phyloP scores from a whole-genome alignment of 2,329 filamentous ascomycete species.

The Bisporella sp. region DNA sequence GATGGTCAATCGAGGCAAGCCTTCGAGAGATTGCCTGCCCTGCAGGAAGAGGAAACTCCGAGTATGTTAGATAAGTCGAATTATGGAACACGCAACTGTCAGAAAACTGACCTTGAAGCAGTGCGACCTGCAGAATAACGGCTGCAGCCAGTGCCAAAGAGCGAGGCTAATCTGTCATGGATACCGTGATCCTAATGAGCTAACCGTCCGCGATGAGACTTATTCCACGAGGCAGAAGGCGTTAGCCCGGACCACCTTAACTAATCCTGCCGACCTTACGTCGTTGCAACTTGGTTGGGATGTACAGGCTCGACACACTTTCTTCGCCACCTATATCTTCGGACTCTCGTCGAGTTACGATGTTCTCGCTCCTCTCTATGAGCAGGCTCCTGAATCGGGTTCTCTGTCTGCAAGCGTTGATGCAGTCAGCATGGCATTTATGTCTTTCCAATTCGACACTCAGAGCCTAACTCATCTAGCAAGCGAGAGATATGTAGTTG shows the following conservation, averaged over 20 bases:
- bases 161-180: too few species aligned
- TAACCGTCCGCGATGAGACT: too few species aligned
- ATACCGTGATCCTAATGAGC: too few species aligned
- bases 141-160: conserved; percentile 7
- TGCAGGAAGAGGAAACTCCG: too few species aligned
- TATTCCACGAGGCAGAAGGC: conserved; percentile 4
- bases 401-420: conserved; percentile 2
- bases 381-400: not conserved
- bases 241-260: not conserved
- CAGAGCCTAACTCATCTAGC: not conserved
- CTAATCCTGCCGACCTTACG: not conserved
- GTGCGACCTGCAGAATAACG: too few species aligned
- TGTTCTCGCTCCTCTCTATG: conserved; percentile 3
- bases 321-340: conserved; percentile 6
- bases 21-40: too few species aligned
- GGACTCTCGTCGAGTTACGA: conserved; percentile 1
- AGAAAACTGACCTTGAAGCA: too few species aligned
- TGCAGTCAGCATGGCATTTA: conserved; percentile 10
- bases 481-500: conserved; percentile 2
- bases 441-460: conserved; percentile 7
- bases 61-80: too few species aligned
- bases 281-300: conserved; percentile 5
- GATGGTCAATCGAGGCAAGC: too few species aligned
- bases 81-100: too few species aligned
- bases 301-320: conserved; percentile 5